Evolutionary conservation across 2,329 filamentous ascomycete species (phyloP).

Genomic region (Phialophora expanda): DNA sequence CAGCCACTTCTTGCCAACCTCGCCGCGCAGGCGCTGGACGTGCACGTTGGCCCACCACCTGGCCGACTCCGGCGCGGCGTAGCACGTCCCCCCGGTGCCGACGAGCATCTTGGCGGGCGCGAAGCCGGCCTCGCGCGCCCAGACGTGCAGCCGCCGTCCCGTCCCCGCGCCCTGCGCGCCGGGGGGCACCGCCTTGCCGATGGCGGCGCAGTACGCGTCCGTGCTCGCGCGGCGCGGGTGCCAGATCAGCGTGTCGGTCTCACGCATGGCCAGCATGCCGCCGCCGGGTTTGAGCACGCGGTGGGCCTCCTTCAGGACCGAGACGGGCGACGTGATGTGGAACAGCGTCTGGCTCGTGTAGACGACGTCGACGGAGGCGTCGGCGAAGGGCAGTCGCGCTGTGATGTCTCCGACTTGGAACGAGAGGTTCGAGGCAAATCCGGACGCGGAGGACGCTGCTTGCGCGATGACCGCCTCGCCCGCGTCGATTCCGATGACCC

Average conservation of each 20-base stretch:
- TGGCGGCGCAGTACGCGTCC: constrained; percentile 35
- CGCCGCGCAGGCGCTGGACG: constrained; percentile 21
- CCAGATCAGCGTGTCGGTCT: constrained; percentile 42
- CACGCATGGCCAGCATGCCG: constrained; percentile 57
- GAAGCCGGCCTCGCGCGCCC: constrained; percentile 39
- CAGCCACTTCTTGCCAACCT: constrained; percentile 25
- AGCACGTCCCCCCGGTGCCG: constrained; percentile 24
- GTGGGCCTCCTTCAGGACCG: constrained; percentile 59
- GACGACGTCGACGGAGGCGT: constrained; percentile 62
- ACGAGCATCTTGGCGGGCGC: constrained; percentile 32
- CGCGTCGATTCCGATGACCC: constrained; percentile 46
- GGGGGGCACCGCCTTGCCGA: constrained; percentile 37
- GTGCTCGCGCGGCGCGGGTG: constrained; percentile 38
- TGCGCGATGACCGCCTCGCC: constrained; percentile 41
- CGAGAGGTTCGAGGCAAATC: constrained; percentile 42
- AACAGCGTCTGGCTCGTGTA: constrained; percentile 64
- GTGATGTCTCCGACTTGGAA: constrained; percentile 48
- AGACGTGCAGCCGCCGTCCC: constrained; percentile 37
- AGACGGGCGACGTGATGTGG: constrained; percentile 58
- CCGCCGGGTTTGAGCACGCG: constrained; percentile 59
- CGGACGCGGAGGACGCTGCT: constrained; percentile 39
- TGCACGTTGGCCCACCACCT: constrained; percentile 31
- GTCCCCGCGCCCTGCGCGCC: constrained; percentile 40
- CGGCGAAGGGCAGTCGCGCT: constrained; percentile 49
- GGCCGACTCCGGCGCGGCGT: constrained; percentile 22